phyloP scores from a whole-genome alignment of 371 early-diverging fungal species.

The Sporodiniella umbellata region DNA sequence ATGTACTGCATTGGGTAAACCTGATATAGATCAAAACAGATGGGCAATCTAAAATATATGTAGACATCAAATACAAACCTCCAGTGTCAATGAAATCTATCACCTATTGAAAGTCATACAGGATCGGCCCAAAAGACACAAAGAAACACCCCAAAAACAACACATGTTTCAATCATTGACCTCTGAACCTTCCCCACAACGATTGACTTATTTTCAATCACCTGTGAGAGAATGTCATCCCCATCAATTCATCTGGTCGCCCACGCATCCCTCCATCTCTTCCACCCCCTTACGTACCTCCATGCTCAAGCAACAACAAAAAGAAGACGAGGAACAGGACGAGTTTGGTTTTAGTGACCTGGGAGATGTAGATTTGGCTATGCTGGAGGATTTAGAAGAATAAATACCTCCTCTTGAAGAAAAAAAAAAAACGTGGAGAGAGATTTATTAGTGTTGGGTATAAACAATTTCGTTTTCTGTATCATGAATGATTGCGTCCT shows the following conservation, averaged over 20 bases:
- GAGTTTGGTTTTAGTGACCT: constrained; percentile 10
- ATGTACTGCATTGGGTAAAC: constrained; percentile 11
- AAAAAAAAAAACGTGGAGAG: too few relatives aligned
- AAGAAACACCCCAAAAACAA: not conserved
- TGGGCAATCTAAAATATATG: not conserved
- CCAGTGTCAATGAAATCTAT: constrained; percentile 7
- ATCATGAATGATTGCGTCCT: not conserved
- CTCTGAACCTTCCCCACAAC: constrained; percentile 14
- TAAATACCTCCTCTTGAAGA: not conserved
- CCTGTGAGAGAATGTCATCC: constrained; percentile 3
- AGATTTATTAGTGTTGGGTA: not conserved
- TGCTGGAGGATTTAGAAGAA: not conserved
- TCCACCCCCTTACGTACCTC: constrained; percentile 16
- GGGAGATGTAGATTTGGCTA: not conserved
- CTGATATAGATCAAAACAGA: not conserved
- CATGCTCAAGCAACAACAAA: constrained; percentile 1
- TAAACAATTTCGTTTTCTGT: not conserved
- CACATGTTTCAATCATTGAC: constrained; percentile 15
- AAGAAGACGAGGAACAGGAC: constrained; percentile 5
- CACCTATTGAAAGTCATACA: constrained; percentile 5
- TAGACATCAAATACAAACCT: constrained; percentile 5
- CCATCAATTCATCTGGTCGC: constrained; percentile 10
- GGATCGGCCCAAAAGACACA: constrained; percentile 2
- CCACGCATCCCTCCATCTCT: constrained; percentile 12
- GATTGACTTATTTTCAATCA: constrained; percentile 9